Evolutionary conservation across 352 stramenopile genomes (phyloP), one percentile per base, ranked within the genome.

Genomic region (Phytophthora colocasiae): DNA sequence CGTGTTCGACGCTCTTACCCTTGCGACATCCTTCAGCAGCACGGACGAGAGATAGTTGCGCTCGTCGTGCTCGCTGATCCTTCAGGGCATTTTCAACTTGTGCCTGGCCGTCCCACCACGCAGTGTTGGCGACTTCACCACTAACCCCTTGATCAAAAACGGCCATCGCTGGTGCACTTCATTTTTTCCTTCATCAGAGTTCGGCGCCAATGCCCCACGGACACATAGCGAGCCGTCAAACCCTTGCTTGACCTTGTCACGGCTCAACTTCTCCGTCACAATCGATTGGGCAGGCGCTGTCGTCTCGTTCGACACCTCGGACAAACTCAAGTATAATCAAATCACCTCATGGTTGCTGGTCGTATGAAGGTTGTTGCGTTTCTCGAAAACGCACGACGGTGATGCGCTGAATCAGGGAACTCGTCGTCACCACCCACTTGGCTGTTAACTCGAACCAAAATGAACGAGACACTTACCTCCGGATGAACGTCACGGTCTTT

Each of bases 371-470:
- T 2, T 32, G 29, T 44, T 31, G 29, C 11, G 14, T n/a, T 9
- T 12, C 17, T 55, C 17, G 48, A 55, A 55, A 19, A 45, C 17
- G 26, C 45, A 11, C 36, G 19, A 55, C 14, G 34, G 31, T 12
- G 31, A 26, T 22, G 27, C 27, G 27, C 27, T 31, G 27, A 31
- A 7, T 31, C 27, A 31, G 27, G 27, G 27, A 31, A 31, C 5
- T 31, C 27, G 5, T 43, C 47, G 11, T 54, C 47, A 31, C 19
- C 8, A 6, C 31, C 47, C 15, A 27, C 46, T 27, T 11, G 3
- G 7, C 41, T n/a, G 0, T 43, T 45, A 32, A 45, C 31, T 19
- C 44, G 48, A n/a, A 45, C 48, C 48, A 56, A 45, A 34, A 56
- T 45, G 34, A 56, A 45, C 32, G 48, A 56, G 8, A n/a, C 48